phyloP scores from a whole-genome alignment of 768 basidiomycete species.

The Cyclocybe aegerita region DNA sequence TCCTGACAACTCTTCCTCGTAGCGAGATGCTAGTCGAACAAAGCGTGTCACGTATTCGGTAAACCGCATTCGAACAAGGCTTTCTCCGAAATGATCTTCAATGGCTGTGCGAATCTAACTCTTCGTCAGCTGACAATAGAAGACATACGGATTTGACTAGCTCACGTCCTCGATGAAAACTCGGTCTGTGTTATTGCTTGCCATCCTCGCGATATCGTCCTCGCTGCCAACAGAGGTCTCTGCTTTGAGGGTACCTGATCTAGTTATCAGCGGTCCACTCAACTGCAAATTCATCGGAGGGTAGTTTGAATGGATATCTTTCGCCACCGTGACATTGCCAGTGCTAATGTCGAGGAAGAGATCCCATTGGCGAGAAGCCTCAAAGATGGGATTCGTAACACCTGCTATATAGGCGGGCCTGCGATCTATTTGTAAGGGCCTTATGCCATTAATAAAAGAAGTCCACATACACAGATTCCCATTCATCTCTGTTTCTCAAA shows the following conservation, averaged over 20 bases:
- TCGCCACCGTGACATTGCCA: conserved; percentile 84
- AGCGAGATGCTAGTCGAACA: conserved; percentile 84
- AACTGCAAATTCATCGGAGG: conserved; percentile 41
- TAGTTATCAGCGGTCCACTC: conserved; percentile 44
- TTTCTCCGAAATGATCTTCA: conserved; percentile 89
- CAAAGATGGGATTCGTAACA: conserved; percentile 96
- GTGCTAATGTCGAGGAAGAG: conserved; percentile 88
- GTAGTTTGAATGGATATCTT: conserved; percentile 69
- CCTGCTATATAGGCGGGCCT: conserved; percentile 93
- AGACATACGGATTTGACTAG: conserved; percentile 8
- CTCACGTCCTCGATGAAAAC: conserved; percentile 93
- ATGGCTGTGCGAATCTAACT: conserved; percentile 80
- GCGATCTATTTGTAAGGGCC: conserved; percentile 23
- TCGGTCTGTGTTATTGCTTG: conserved; percentile 68
- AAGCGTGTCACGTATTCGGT: conserved; percentile 88
- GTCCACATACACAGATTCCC: conserved; percentile 77
- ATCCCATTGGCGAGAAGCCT: conserved; percentile 87
- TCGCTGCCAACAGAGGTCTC: conserved; percentile 65
- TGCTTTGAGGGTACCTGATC: conserved; percentile 63
- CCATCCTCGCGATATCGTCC: conserved; percentile 64
- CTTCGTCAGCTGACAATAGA: too few species aligned
- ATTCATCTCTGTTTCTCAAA: conserved; percentile 82
- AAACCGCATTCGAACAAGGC: conserved; percentile 83
- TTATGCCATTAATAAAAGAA: not conserved
- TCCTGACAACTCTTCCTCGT: conserved; percentile 84